Evolutionary conservation across 257 asterid species (phyloP).

Genomic region (Eucommia ulmoides): DNA sequence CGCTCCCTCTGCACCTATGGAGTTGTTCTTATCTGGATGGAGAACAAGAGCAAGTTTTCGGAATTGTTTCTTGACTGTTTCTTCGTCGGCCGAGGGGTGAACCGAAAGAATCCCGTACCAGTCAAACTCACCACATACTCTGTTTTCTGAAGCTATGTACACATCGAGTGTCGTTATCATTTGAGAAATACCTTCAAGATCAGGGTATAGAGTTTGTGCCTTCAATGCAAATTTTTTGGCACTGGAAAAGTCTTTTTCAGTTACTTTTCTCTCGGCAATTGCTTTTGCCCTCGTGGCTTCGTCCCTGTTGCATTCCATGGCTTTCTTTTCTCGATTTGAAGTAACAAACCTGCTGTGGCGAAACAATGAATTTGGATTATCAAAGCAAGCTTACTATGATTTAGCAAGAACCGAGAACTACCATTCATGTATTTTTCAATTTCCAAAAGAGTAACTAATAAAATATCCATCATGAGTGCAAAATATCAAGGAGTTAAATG

Average conservation of each 20-base stretch:
- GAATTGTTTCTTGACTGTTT: constrained; percentile 47
- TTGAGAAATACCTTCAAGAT: constrained; percentile 48
- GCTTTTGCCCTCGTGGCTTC: constrained; percentile 56
- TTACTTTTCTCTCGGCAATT: constrained; percentile 52
- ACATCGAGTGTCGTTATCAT: constrained; percentile 49
- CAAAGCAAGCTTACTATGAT: too few relatives aligned
- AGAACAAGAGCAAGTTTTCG: constrained; percentile 59
- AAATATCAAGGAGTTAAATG: too few relatives aligned
- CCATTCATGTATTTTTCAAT: too few relatives aligned
- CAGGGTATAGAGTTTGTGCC: constrained; percentile 51
- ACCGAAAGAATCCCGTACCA: constrained; percentile 75
- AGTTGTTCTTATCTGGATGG: constrained; percentile 70
- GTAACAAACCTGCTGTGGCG: too few relatives aligned
- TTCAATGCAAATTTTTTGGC: constrained; percentile 58
- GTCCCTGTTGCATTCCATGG: constrained; percentile 73
- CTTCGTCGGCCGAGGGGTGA: constrained; percentile 53
- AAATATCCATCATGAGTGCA: too few relatives aligned
- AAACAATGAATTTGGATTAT: too few relatives aligned
- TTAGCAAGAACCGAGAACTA: too few relatives aligned
- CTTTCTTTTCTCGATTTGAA: too few relatives aligned
- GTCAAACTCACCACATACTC: constrained; percentile 47
- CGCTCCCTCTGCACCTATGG: constrained; percentile 70
- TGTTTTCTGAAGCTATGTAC: constrained; percentile 52
- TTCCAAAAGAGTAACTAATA: too few relatives aligned
- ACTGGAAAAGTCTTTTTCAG: constrained; percentile 38